A percentile compares a stretch with the other conserved stretches of the same genome.
Evolutionary conservation across 1,284 basidiomycete species (phyloP).

Genomic region (Boletus semigastroideus): DNA sequence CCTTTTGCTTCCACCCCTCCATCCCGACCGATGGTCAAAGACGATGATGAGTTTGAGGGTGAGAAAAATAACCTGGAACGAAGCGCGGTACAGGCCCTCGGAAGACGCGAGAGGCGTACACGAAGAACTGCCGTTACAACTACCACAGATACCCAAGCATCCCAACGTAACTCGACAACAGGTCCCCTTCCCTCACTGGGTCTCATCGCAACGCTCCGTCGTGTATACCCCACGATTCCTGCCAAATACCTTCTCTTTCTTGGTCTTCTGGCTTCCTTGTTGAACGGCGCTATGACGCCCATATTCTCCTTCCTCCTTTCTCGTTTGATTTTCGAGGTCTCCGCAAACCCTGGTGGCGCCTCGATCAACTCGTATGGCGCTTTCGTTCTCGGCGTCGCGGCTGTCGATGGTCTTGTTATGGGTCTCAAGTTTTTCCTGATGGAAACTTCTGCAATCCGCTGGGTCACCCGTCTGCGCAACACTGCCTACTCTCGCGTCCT

Average conservation of each 20-base stretch:
- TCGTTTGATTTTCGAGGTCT: conserved; percentile 77
- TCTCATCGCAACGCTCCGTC: conserved; percentile 46
- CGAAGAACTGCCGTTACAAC: conserved; percentile 22
- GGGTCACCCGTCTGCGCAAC: conserved; percentile 73
- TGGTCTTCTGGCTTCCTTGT: conserved; percentile 65
- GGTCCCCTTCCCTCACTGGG: conserved; percentile 11
- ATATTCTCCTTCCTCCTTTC: conserved; percentile 91
- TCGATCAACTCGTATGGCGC: conserved; percentile 70
- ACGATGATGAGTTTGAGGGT: conserved; percentile 42
- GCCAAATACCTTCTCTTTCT: conserved; percentile 67
- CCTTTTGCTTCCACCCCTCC: conserved; percentile 20
- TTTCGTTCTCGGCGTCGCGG: conserved; percentile 72
- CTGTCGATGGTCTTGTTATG: conserved; percentile 71
- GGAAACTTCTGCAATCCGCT: conserved; percentile 72
- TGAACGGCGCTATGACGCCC: conserved; percentile 83
- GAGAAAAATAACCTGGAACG: conserved; percentile 45
- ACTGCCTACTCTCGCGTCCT: conserved; percentile 64
- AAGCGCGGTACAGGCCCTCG: conserved; percentile 36
- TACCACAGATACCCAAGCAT: conserved; percentile 24
- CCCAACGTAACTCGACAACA: neutral
- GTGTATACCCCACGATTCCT: conserved; percentile 74
- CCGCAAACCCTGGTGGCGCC: conserved; percentile 62
- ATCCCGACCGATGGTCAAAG: conserved; percentile 25
- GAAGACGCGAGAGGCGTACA: conserved; percentile 25
- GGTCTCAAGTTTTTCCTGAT: conserved; percentile 77